phyloP scores from a whole-genome alignment of 768 basidiomycete species.

The Xanthoconium stramineum region DNA sequence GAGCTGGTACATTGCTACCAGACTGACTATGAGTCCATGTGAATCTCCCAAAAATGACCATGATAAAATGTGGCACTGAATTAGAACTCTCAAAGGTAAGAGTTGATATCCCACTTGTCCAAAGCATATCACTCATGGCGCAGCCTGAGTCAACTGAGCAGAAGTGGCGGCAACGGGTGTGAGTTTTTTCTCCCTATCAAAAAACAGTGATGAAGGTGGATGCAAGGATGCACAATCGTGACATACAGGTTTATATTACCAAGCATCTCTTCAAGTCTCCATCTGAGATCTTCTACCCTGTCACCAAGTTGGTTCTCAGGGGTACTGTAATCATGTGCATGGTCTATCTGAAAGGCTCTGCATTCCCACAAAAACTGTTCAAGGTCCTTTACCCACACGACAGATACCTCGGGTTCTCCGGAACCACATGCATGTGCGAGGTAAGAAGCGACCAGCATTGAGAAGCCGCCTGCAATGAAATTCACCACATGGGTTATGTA shows the following conservation, averaged over 20 bases:
- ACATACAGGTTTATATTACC: constrained; percentile 27
- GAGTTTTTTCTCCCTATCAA: constrained; percentile 18
- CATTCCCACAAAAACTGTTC: constrained; percentile 66
- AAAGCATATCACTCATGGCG: not conserved
- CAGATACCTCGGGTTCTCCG: constrained; percentile 63
- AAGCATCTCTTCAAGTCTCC: constrained; percentile 29
- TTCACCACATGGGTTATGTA: not conserved
- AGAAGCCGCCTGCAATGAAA: constrained; percentile 47
- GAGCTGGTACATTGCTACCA: too few relatives aligned
- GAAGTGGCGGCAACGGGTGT: constrained; percentile 8
- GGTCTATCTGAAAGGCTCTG: constrained; percentile 55
- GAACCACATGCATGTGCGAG: constrained; percentile 67
- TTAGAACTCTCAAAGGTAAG: too few relatives aligned
- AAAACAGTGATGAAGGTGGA: not conserved
- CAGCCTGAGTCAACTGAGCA: not conserved
- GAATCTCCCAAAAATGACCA: too few relatives aligned
- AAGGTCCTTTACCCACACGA: constrained; percentile 51
- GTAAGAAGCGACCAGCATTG: constrained; percentile 69
- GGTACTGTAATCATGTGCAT: constrained; percentile 37
- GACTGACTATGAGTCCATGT: too few relatives aligned
- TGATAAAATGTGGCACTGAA: too few relatives aligned
- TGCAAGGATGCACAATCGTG: not conserved
- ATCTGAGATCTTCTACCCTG: constrained; percentile 12
- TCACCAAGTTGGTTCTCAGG: constrained; percentile 8
- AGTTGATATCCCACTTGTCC: too few relatives aligned